Percentiles rank a stretch among this genome's conserved stretches.
phyloP scores from a whole-genome alignment of 305 asterid genomes.

The Nicotiana rustica region DNA sequence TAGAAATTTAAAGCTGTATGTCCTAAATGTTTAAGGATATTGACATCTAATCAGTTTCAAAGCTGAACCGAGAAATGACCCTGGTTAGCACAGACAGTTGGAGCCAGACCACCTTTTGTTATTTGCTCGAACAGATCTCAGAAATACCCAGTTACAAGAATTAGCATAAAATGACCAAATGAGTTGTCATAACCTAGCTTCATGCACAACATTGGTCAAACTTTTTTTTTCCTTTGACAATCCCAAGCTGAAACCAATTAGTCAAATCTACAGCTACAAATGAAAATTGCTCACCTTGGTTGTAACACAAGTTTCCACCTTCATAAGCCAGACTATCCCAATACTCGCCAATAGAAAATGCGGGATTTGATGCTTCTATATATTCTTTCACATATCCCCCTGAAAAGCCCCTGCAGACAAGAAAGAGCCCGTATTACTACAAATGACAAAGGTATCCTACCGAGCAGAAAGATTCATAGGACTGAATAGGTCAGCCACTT shows the following conservation, averaged over 20 bases:
- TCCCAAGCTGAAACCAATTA: slow-evolving; percentile 12
- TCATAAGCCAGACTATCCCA: slow-evolving; percentile 70
- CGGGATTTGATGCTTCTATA: slow-evolving; percentile 64
- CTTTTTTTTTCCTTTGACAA: neutral
- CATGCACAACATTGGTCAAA: slow-evolving; percentile 9
- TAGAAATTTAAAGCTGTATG: neutral
- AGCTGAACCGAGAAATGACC: slow-evolving; percentile 17
- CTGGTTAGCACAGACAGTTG: neutral
- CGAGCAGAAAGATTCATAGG: neutral
- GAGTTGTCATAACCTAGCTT: slow-evolving; percentile 25
- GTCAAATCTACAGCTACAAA: neutral
- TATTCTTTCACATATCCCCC: slow-evolving; percentile 68
- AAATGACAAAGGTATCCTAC: neutral
- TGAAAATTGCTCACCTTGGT: slow-evolving; percentile 49
- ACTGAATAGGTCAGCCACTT: neutral
- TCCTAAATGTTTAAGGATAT: neutral
- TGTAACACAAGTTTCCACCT: slow-evolving; percentile 66
- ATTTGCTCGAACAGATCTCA: slow-evolving; percentile 18
- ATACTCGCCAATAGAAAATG: slow-evolving; percentile 67
- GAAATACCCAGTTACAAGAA: neutral
- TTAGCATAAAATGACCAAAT: slow-evolving; percentile 24
- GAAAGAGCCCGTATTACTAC: slow-evolving; percentile 4
- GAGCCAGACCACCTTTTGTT: slow-evolving; percentile 11
- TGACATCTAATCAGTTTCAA: slow-evolving; percentile 1
- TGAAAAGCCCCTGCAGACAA: slow-evolving; percentile 56